Evolutionary conservation across 2,329 filamentous ascomycete species (phyloP).

Genomic region (Emmonsiellopsis sp.): DNA sequence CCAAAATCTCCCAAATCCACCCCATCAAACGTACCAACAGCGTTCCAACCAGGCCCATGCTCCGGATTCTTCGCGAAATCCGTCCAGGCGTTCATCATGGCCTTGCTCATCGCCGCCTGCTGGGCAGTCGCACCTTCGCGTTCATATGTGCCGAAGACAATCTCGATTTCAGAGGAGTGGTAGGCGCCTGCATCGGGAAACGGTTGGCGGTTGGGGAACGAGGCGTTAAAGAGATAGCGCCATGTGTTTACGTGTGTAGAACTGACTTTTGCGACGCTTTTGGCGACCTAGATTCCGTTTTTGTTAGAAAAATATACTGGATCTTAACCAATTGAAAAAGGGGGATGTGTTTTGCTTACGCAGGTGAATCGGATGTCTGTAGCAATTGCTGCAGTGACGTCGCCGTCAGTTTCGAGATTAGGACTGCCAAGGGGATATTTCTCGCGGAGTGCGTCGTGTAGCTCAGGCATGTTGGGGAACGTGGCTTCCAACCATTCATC

Average conservation of each 20-base stretch:
- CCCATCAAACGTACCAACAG: neutral
- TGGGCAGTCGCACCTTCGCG: slow-evolving; percentile 19
- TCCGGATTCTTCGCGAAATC: slow-evolving; percentile 29
- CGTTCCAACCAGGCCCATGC: slow-evolving; percentile 26
- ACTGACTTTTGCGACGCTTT: neutral
- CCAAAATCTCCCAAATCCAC: neutral
- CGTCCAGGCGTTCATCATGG: slow-evolving; percentile 26
- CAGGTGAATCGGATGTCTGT: slow-evolving; percentile 23
- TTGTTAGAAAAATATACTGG: neutral
- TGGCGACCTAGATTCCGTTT: neutral
- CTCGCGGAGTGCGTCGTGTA: slow-evolving; percentile 16
- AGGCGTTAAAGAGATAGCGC: slow-evolving; percentile 31
- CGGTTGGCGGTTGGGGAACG: slow-evolving; percentile 23
- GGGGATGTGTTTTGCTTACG: slow-evolving; percentile 2
- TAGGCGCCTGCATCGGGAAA: slow-evolving; percentile 24
- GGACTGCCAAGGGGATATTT: slow-evolving; percentile 17
- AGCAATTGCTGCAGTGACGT: slow-evolving; percentile 18
- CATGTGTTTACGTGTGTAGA: slow-evolving; percentile 15
- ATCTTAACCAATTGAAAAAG: neutral
- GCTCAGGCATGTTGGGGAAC: slow-evolving; percentile 14
- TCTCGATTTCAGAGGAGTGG: slow-evolving; percentile 25
- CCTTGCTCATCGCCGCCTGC: slow-evolving; percentile 21
- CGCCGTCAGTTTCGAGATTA: slow-evolving; percentile 14
- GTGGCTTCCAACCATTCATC: slow-evolving; percentile 14
- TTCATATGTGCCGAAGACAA: slow-evolving; percentile 27